phyloP scores from a whole-genome alignment of 106 monocot species.

The Gastrodia elata region DNA sequence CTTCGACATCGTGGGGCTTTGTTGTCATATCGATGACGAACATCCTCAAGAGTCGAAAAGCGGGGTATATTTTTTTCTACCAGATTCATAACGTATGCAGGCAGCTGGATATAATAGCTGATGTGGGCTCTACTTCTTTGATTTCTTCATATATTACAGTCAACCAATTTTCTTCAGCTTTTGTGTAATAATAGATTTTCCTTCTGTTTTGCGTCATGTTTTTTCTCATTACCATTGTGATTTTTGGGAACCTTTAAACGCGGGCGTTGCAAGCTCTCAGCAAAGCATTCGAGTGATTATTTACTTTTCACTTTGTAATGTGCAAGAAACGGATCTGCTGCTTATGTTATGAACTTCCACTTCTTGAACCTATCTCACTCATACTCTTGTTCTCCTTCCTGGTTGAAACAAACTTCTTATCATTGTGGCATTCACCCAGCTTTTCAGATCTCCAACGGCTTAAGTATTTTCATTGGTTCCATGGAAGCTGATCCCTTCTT shows the following conservation, averaged over 20 bases:
- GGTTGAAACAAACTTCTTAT: too few relatives aligned
- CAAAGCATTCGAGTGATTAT: neutral
- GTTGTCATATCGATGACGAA: slow-evolving; percentile 88
- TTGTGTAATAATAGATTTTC: neutral
- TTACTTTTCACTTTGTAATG: neutral
- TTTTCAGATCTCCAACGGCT: too few relatives aligned
- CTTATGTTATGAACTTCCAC: too few relatives aligned
- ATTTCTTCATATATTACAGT: neutral
- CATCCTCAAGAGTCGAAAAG: slow-evolving; percentile 76
- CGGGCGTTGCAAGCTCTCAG: neutral
- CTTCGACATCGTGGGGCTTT: slow-evolving; percentile 75
- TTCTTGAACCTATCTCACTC: too few relatives aligned
- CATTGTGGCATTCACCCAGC: too few relatives aligned
- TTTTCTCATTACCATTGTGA: neutral
- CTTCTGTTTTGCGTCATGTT: neutral
- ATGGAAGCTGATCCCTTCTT: too few relatives aligned
- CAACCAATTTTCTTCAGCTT: neutral
- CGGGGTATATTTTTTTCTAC: slow-evolving; percentile 32
- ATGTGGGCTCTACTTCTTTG: neutral
- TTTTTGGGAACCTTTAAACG: neutral
- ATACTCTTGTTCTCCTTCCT: too few relatives aligned
- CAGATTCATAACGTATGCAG: neutral
- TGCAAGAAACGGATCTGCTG: neutral
- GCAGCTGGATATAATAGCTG: neutral
- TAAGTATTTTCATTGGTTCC: too few relatives aligned